Evolutionary conservation across 768 basidiomycete species (phyloP).

Genomic region (Daedaleopsis nitida): DNA sequence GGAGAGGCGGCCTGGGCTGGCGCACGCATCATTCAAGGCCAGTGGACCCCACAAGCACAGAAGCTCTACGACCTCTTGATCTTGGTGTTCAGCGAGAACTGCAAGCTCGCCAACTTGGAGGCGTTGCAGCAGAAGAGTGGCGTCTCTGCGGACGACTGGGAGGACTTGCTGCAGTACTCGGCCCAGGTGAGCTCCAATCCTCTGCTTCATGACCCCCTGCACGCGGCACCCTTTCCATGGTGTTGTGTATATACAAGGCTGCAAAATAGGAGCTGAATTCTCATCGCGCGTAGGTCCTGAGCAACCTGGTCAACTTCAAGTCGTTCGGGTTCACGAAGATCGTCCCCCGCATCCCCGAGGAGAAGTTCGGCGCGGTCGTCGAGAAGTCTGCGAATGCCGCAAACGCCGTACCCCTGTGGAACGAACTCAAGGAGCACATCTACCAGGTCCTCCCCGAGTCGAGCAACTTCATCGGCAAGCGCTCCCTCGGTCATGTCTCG

Average conservation of each 20-base stretch:
- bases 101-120: slow-evolving; percentile 57
- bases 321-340: slow-evolving; percentile 88
- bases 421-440: slow-evolving; percentile 72
- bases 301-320: slow-evolving; percentile 75
- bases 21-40: slow-evolving; percentile 78
- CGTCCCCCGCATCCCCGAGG: slow-evolving; percentile 64
- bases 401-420: slow-evolving; percentile 62
- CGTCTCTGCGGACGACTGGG: slow-evolving; percentile 62
- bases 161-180: slow-evolving; percentile 70
- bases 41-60: slow-evolving; percentile 76
- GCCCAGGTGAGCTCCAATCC: slow-evolving; percentile 51
- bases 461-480: slow-evolving; percentile 79
- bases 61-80: slow-evolving; percentile 74
- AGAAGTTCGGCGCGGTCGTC: slow-evolving; percentile 66
- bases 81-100: slow-evolving; percentile 63
- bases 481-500: slow-evolving; percentile 71
- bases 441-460: slow-evolving; percentile 67
- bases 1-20: slow-evolving; percentile 82
- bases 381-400: slow-evolving; percentile 58
- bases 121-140: slow-evolving; percentile 55
- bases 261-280: neutral
- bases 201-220: neutral
- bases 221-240: neutral
- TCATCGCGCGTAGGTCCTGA: slow-evolving; percentile 41
- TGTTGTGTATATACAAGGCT: neutral